phyloP scores from a whole-genome alignment of 768 basidiomycete species.

The Russula brevipes region DNA sequence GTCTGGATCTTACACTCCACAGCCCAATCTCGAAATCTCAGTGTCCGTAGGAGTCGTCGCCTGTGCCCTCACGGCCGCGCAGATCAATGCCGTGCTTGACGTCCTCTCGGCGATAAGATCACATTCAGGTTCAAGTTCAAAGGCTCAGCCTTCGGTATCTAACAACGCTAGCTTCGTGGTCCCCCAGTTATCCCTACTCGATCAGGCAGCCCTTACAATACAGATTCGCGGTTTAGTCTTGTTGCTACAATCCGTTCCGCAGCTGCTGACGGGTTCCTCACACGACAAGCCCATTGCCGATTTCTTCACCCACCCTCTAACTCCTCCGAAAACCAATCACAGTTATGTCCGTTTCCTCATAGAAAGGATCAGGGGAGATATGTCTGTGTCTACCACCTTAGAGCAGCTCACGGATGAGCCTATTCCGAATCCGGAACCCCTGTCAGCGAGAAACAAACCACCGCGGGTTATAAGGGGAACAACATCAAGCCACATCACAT shows the following conservation, averaged over 20 bases:
- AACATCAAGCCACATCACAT: conserved; percentile 17
- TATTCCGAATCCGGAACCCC: background rate
- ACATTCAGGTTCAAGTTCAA: conserved; percentile 12
- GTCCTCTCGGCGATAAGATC: conserved; percentile 35
- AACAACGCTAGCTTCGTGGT: conserved; percentile 24
- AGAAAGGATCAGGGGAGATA: conserved; percentile 26
- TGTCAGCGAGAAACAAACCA: conserved; percentile 1
- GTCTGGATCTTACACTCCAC: conserved; percentile 7
- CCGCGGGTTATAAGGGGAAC: conserved; percentile 16
- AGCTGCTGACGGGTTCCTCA: conserved; percentile 11
- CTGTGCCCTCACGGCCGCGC: conserved; percentile 21
- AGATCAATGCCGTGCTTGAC: conserved; percentile 15
- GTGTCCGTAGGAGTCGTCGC: conserved; percentile 22
- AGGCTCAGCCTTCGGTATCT: conserved; percentile 15
- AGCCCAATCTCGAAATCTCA: conserved; percentile 17
- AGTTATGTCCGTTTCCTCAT: conserved; percentile 48
- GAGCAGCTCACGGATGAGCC: conserved; percentile 8
- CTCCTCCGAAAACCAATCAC: conserved; percentile 45
- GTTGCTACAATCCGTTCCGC: conserved; percentile 36
- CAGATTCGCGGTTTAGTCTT: conserved; percentile 44
- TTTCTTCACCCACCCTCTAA: conserved; percentile 58
- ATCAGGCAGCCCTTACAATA: conserved; percentile 33
- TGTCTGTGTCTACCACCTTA: conserved; percentile 19
- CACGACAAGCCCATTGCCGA: conserved; percentile 23
- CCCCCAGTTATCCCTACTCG: conserved; percentile 28